These are phyloP conservation scores for Lolium multiflorum DNA, from an alignment of 176 grass and related monocot genomes.

Conservation along the genomic window DNA sequence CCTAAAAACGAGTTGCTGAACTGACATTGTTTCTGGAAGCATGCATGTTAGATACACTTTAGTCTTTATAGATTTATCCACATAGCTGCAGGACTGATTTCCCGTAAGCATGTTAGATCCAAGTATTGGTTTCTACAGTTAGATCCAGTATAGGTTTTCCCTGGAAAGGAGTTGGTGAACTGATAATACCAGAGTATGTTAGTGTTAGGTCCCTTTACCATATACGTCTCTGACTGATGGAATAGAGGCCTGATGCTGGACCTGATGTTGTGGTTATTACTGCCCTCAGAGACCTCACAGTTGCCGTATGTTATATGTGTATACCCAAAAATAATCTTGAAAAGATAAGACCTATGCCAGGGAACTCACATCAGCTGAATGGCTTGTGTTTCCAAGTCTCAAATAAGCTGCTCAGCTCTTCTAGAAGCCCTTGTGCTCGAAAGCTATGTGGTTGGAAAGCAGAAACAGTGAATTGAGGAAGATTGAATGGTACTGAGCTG, in stretches of 20 bases:
- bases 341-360: background rate
- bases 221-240: background rate
- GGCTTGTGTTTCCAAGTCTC: background rate
- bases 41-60: background rate
- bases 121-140: background rate
- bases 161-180: background rate
- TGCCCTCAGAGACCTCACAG: background rate
- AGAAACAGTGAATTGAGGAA: background rate
- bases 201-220: too few relatives aligned
- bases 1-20: background rate
- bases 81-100: background rate
- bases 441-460: slow-evolving; percentile 17
- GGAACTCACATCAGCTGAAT: background rate
- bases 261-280: background rate
- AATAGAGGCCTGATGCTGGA: background rate
- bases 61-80: background rate
- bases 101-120: background rate
- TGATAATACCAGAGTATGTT: background rate
- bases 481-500: background rate
- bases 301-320: background rate
- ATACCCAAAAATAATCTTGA: background rate
- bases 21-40: background rate
- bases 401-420: background rate
- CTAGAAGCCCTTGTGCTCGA: slow-evolving; percentile 32
- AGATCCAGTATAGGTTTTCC: background rate